These are phyloP conservation scores for Yarrowia sp. DNA, from an alignment of 805 yeast species.

Conservation along the genomic window DNA sequence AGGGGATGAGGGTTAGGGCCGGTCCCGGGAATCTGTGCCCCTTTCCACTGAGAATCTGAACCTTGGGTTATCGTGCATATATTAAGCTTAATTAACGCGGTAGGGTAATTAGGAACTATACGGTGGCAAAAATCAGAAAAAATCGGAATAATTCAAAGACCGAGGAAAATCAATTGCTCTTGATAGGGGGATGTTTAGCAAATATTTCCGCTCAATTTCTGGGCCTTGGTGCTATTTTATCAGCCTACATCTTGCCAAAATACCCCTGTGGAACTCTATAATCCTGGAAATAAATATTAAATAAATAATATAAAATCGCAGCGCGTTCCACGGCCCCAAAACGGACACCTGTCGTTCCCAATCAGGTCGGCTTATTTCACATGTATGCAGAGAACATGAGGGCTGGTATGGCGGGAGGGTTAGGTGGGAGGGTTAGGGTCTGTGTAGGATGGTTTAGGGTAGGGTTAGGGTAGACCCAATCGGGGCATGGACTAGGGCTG, in stretches of 20 bases:
- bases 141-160: not conserved
- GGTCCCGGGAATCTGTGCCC: not conserved
- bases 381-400: not conserved
- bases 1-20: not conserved
- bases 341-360: not conserved
- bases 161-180: no score
- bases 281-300: no score
- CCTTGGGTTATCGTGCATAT: conserved; percentile 6
- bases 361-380: not conserved
- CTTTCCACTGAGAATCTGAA: not conserved
- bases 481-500: not conserved
- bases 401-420: not conserved
- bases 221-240: no score
- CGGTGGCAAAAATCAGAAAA: not conserved
- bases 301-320: no score
- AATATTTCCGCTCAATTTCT: no score
- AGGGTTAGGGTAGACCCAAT: not conserved
- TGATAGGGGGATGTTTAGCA: no score
- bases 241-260: no score
- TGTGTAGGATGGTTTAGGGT: not conserved
- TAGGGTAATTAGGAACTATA: not conserved
- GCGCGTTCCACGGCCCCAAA: no score
- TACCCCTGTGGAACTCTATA: no score
- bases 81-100: conserved; percentile 10
- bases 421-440: not conserved